Evolutionary conservation across 768 basidiomycete genomes (phyloP).

Genomic region (Hydnum rufescens): DNA sequence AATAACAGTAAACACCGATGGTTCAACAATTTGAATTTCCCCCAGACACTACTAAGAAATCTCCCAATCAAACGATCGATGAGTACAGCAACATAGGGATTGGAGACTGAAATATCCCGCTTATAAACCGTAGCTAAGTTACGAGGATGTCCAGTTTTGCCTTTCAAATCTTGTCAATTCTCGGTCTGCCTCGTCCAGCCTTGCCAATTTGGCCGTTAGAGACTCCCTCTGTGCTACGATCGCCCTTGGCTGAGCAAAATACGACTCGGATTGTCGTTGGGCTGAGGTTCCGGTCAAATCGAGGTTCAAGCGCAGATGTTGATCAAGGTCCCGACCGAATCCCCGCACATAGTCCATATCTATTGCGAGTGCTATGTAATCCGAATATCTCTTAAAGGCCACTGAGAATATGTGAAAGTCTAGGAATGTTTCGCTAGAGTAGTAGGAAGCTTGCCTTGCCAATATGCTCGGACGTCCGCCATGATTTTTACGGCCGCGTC

Average conservation of each 20-base stretch:
- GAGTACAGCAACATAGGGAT: too few species aligned
- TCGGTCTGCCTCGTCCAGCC: background rate
- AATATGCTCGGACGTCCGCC: slow-evolving; percentile 10
- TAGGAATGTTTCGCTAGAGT: background rate
- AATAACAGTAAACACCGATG: too few species aligned
- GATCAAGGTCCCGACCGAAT: slow-evolving; percentile 26
- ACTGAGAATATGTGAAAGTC: slow-evolving; percentile 19
- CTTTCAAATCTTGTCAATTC: too few species aligned
- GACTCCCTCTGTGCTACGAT: background rate
- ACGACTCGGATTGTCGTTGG: background rate
- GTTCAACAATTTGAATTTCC: too few species aligned
- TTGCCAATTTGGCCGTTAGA: background rate
- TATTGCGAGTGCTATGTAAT: slow-evolving; percentile 36
- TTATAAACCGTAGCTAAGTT: too few species aligned
- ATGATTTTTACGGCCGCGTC: slow-evolving; percentile 8
- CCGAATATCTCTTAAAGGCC: slow-evolving; percentile 37
- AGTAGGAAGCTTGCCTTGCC: slow-evolving; percentile 5
- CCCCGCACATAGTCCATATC: slow-evolving; percentile 38
- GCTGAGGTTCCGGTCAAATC: background rate
- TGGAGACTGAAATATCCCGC: too few species aligned
- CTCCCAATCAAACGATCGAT: too few species aligned
- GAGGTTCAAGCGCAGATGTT: slow-evolving; percentile 16
- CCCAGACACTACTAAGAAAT: too few species aligned
- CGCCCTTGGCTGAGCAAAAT: background rate
- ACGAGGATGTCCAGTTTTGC: too few species aligned